phyloP scores from a whole-genome alignment of 306 rosid genomes.

The Acacia acuminata region DNA sequence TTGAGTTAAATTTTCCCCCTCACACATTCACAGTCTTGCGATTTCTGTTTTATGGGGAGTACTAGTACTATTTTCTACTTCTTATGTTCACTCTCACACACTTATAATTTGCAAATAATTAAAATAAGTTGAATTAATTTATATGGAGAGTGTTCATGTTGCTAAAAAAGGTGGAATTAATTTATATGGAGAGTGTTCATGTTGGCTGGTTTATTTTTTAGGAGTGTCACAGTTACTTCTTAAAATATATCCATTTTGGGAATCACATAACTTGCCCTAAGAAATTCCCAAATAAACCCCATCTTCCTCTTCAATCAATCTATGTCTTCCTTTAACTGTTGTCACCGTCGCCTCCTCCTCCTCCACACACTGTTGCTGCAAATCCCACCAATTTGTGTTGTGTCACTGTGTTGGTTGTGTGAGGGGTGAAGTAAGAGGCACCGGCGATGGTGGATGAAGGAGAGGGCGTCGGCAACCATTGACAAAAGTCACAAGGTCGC shows the following conservation, averaged over 20 bases:
- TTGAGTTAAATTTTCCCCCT: conserved; percentile 61
- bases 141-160: no score
- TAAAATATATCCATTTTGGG: conserved; percentile 69
- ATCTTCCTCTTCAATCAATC: no score
- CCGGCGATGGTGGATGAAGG: no score
- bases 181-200: conserved; percentile 25
- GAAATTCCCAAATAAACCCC: no score
- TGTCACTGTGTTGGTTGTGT: no score
- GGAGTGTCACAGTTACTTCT: conserved; percentile 81
- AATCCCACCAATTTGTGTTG: no score
- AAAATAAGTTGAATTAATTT: not conserved
- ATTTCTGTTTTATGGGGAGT: conserved; percentile 10
- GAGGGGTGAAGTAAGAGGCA: no score
- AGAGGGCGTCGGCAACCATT: no score
- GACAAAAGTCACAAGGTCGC: no score
- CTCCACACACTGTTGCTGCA: no score
- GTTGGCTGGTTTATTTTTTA: conserved; percentile 37
- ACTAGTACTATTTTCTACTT: not conserved
- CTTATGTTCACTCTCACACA: not conserved
- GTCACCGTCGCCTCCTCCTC: no score
- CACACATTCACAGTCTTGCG: not conserved
- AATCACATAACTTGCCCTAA: conserved; percentile 61
- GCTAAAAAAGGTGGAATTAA: not conserved
- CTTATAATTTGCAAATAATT: conserved; percentile 24
- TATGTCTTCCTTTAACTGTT: no score